Evolutionary conservation across 169 alveolate genomes (phyloP).

Genomic region (Eimeria necatrix): DNA sequence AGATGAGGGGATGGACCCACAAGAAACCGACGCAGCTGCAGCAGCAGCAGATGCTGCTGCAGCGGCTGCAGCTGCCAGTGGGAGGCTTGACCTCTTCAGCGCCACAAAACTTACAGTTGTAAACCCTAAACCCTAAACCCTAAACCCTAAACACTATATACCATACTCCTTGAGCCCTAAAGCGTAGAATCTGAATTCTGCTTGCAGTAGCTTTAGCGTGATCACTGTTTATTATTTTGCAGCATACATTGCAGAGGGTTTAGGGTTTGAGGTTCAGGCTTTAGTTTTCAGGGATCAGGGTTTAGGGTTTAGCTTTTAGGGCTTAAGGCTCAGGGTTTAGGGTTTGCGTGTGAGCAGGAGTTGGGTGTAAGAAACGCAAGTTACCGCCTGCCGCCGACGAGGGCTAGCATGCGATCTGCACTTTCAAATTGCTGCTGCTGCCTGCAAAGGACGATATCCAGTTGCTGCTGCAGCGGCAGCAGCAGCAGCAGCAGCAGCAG

Average conservation of each 20-base stretch:
- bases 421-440: neutral
- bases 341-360: slow-evolving; percentile 10
- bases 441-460: neutral
- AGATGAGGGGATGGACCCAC: neutral
- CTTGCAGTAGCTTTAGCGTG: neutral
- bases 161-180: neutral
- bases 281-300: neutral
- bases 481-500: slow-evolving; percentile 28
- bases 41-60: slow-evolving; percentile 14
- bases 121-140: neutral
- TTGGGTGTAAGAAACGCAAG: neutral
- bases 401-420: neutral
- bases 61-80: slow-evolving; percentile 21
- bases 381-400: neutral
- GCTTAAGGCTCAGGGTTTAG: neutral
- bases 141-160: neutral
- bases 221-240: neutral
- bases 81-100: slow-evolving; percentile 42
- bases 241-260: neutral
- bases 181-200: neutral
- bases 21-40: neutral
- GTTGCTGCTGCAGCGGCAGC: neutral
- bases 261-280: neutral
- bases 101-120: neutral
- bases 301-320: neutral